Evolutionary conservation across 768 basidiomycete genomes (phyloP).

Genomic region (Xerocomus brunneocitrinus): DNA sequence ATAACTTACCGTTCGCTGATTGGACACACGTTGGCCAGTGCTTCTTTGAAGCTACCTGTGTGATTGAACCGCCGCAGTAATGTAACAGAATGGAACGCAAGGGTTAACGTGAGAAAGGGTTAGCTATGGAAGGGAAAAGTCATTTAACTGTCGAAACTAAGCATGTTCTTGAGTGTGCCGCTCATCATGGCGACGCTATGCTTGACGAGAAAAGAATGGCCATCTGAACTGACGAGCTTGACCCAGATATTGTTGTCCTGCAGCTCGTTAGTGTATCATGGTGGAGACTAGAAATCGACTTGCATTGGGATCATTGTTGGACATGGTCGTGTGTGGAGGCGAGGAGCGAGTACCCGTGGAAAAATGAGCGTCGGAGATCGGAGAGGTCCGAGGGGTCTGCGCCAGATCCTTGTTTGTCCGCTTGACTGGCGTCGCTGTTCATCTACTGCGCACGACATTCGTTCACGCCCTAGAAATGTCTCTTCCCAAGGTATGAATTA

Average conservation of each 20-base stretch:
- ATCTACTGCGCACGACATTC: constrained; percentile 9
- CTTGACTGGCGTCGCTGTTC: constrained; percentile 10
- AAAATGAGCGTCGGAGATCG: constrained; percentile 17
- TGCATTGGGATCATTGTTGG: constrained; percentile 12
- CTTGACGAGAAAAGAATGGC: constrained; percentile 74
- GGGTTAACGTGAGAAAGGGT: constrained; percentile 11
- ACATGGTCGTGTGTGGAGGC: background rate
- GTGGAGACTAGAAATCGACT: background rate
- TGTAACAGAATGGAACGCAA: constrained; percentile 6
- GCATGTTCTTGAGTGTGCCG: constrained; percentile 77
- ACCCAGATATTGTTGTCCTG: constrained; percentile 57
- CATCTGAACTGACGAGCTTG: constrained; percentile 70
- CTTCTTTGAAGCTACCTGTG: constrained; percentile 71
- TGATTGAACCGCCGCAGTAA: constrained; percentile 7
- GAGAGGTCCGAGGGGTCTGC: constrained; percentile 2
- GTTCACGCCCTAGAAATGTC: constrained; percentile 24
- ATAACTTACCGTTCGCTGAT: constrained; percentile 63
- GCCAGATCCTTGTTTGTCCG: constrained; percentile 1
- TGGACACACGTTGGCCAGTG: constrained; percentile 61
- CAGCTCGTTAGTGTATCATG: background rate
- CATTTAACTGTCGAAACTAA: constrained; percentile 61
- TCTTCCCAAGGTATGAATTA: constrained; percentile 31
- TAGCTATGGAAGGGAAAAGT: constrained; percentile 19
- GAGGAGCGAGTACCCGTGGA: constrained; percentile 13
- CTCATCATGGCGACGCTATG: constrained; percentile 73